phyloP scores from a whole-genome alignment of 371 early-diverging fungal genomes.

The Mortierella sp. region DNA sequence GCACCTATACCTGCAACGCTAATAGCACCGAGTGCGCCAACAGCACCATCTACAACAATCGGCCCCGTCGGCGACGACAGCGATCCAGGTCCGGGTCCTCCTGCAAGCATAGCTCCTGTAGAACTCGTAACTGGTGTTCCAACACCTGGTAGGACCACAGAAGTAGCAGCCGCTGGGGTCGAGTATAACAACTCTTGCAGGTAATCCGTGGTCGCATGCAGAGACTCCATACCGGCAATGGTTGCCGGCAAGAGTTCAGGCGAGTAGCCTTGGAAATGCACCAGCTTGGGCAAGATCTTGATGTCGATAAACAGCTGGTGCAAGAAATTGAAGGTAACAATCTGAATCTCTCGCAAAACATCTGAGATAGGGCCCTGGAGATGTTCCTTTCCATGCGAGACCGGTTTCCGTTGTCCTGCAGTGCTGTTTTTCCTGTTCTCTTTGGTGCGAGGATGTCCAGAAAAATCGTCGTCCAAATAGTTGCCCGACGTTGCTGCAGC shows the following conservation, averaged over 20 bases:
- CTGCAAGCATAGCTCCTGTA: not conserved
- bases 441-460: not conserved
- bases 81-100: not conserved
- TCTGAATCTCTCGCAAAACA: slow-evolving; percentile 58
- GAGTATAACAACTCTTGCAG: slow-evolving; percentile 66
- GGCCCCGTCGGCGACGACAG: not conserved
- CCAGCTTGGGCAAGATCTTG: slow-evolving; percentile 67
- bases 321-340: slow-evolving; percentile 66
- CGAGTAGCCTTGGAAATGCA: slow-evolving; percentile 76
- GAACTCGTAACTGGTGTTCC: not conserved
- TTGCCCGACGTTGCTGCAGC: not conserved
- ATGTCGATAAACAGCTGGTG: slow-evolving; percentile 71
- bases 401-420: not conserved
- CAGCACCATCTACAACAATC: not conserved
- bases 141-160: not conserved
- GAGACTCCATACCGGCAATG: slow-evolving; percentile 68
- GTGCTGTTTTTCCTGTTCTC: not conserved
- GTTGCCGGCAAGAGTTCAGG: slow-evolving; percentile 68
- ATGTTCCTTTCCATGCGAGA: slow-evolving; percentile 24
- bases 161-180: slow-evolving; percentile 36
- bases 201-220: slow-evolving; percentile 69
- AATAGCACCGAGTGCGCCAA: not conserved
- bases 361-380: slow-evolving; percentile 24
- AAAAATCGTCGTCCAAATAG: not conserved
- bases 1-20: too few relatives aligned